These are phyloP conservation scores for Lomentospora prolificans DNA, from an alignment of 2,329 filamentous ascomycete genomes.

Conservation along the genomic window DNA sequence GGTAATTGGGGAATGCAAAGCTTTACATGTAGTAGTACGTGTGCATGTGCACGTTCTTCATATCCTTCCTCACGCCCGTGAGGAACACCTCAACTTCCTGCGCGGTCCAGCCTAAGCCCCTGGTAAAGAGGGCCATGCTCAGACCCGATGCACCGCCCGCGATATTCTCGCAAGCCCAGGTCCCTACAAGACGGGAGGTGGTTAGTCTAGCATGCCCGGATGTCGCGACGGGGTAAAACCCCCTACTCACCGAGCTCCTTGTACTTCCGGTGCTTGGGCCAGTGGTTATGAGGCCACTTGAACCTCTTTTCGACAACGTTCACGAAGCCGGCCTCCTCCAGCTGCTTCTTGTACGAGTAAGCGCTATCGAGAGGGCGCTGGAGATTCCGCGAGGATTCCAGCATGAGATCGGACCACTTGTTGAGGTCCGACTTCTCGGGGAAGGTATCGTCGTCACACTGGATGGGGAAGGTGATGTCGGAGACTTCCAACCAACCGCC, in stretches of 20 bases:
- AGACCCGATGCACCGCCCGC: conserved; percentile 19
- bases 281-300: conserved; percentile 40
- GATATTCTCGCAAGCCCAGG: conserved; percentile 16
- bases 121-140: conserved; percentile 22
- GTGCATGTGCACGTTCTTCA: conserved; percentile 20
- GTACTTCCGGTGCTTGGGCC: conserved; percentile 39
- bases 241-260: conserved; percentile 38
- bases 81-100: conserved; percentile 20
- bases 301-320: conserved; percentile 37
- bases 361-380: conserved; percentile 21
- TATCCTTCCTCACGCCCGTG: conserved; percentile 18
- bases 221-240: too few species aligned
- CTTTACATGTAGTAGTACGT: conserved; percentile 23
- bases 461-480: conserved; percentile 18
- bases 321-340: conserved; percentile 42
- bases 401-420: conserved; percentile 19
- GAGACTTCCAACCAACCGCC: conserved; percentile 25
- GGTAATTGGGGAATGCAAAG: not conserved
- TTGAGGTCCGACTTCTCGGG: conserved; percentile 17
- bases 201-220: too few species aligned
- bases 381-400: conserved; percentile 20
- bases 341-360: conserved; percentile 22
- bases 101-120: conserved; percentile 19
- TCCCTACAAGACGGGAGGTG: too few species aligned
- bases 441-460: conserved; percentile 23